These are phyloP conservation scores for Didymella pomorum DNA, from an alignment of 2,329 filamentous ascomycete species.

Conservation along the genomic window DNA sequence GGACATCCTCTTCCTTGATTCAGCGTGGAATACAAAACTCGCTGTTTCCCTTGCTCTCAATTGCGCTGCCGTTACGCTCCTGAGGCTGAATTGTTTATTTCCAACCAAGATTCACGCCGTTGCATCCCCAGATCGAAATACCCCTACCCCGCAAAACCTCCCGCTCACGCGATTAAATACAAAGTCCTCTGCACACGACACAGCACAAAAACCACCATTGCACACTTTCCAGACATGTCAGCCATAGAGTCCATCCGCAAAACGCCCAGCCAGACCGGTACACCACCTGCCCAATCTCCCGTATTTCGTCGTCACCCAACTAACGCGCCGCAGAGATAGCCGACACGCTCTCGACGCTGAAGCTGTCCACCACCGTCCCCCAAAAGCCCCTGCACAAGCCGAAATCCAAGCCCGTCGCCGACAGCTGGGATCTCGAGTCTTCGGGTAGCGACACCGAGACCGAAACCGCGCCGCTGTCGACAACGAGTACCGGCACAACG, in stretches of 20 bases:
- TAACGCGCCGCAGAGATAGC: conserved; percentile 44
- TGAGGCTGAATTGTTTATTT: conserved; percentile 4
- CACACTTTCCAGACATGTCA: conserved; percentile 19
- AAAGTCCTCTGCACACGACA: conserved; percentile 1
- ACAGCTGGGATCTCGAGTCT: conserved; percentile 81
- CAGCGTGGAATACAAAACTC: conserved; percentile 10
- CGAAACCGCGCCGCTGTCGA: conserved; percentile 38
- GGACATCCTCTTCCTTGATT: conserved; percentile 3
- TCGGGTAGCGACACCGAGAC: conserved; percentile 49
- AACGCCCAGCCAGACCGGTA: conserved; percentile 33
- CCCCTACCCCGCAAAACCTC: conserved; percentile 21
- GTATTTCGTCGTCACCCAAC: not conserved
- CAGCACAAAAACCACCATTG: not conserved
- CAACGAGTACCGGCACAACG: conserved; percentile 1
- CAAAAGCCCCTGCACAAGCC: conserved; percentile 42
- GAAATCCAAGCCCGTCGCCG: conserved; percentile 60
- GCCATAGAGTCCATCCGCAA: conserved; percentile 23
- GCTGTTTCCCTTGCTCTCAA: not conserved
- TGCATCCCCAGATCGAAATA: conserved; percentile 16
- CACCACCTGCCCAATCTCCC: no score
- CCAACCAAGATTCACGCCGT: not conserved
- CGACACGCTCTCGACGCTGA: conserved; percentile 47
- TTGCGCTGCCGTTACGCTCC: not conserved
- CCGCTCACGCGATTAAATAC: conserved; percentile 2
- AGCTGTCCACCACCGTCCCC: conserved; percentile 46